Evolutionary conservation across 2,329 filamentous ascomycete genomes (phyloP).

Genomic region (Sclerotinia trifoliorum): DNA sequence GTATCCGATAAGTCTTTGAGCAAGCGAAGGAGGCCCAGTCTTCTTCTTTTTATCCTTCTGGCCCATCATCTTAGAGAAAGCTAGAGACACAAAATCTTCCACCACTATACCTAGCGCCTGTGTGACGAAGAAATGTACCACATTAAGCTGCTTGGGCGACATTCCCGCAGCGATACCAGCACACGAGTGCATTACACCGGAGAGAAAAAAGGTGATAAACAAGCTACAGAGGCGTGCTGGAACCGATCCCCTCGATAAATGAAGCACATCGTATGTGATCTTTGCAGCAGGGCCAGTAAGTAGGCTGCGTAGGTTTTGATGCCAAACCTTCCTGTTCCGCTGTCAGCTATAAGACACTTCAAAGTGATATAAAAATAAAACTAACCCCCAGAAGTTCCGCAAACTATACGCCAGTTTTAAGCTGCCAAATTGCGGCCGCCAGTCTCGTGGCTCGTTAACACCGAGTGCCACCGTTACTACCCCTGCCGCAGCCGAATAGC

Average conservation of each 20-base stretch:
- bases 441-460: background rate
- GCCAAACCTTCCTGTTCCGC: background rate
- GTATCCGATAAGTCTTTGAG: background rate
- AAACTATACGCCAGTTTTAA: background rate
- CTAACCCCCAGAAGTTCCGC: background rate
- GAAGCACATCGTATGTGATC: background rate
- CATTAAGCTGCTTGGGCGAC: conserved; percentile 1
- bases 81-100: background rate
- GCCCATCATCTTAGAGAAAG: too few species aligned
- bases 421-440: background rate
- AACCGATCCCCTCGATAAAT: background rate
- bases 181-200: background rate
- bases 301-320: conserved; percentile 9
- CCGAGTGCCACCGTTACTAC: background rate
- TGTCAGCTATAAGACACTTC: background rate
- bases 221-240: background rate
- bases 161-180: background rate
- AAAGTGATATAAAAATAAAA: background rate
- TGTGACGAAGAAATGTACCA: background rate
- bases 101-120: background rate
- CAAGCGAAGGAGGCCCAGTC: background rate
- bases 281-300: background rate
- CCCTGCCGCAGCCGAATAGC: background rate
- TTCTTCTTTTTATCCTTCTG: too few species aligned
- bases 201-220: conserved; percentile 3